These are phyloP conservation scores for Elsinoe necatrix DNA, from an alignment of 2,329 filamentous ascomycete genomes.

Conservation along the genomic window DNA sequence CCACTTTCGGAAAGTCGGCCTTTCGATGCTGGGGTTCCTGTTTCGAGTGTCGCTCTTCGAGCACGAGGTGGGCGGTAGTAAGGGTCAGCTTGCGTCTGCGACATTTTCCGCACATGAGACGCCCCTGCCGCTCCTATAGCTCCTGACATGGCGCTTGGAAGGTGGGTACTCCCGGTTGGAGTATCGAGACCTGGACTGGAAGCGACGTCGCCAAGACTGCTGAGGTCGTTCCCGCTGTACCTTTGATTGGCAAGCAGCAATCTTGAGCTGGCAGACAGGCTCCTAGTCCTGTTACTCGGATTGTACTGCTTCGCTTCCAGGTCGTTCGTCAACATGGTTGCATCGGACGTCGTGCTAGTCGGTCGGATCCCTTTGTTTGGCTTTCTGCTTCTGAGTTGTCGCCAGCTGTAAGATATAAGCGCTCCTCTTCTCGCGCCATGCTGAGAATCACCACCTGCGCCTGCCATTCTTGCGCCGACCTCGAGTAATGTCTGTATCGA, in stretches of 20 bases:
- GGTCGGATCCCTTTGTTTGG: conserved; percentile 46
- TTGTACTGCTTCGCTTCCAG: conserved; percentile 55
- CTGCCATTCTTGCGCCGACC: conserved; percentile 71
- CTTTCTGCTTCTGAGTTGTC: conserved; percentile 70
- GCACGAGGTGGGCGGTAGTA: conserved; percentile 82
- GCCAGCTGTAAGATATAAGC: conserved; percentile 63
- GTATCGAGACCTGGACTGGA: conserved; percentile 12
- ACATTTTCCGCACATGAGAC: conserved; percentile 22
- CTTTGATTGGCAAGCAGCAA: conserved; percentile 40
- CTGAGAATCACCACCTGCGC: conserved; percentile 63
- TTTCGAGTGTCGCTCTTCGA: conserved; percentile 55
- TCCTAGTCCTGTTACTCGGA: conserved; percentile 47
- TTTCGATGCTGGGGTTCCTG: conserved; percentile 34
- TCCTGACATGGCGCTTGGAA: neutral
- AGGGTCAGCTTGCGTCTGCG: conserved; percentile 49
- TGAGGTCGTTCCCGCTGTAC: conserved; percentile 3
- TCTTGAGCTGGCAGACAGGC: conserved; percentile 54
- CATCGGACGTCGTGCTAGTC: conserved; percentile 74
- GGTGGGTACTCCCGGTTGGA: conserved; percentile 2
- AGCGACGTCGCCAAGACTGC: conserved; percentile 9
- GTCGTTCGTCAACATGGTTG: conserved; percentile 67
- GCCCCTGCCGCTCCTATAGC: conserved; percentile 22
- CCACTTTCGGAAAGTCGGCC: conserved; percentile 36
- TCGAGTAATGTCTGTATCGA: conserved; percentile 85
- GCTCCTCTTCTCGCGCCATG: conserved; percentile 57